These are phyloP conservation scores for Heliamphora pulchella DNA, from an alignment of 179 eudicot species.

Conservation along the genomic window DNA sequence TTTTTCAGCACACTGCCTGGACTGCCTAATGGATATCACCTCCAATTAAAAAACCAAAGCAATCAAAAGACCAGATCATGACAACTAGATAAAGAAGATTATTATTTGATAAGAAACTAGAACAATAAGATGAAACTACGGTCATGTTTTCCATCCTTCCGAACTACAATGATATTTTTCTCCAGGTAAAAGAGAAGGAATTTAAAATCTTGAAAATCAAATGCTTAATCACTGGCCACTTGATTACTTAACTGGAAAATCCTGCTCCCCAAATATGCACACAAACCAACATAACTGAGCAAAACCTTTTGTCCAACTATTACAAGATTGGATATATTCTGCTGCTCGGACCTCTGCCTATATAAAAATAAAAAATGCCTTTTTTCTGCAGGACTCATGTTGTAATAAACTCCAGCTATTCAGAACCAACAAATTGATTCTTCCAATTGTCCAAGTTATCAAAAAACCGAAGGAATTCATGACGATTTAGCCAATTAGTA, in stretches of 20 bases:
- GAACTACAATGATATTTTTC: neutral
- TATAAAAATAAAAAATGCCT: no score
- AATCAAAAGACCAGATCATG: neutral
- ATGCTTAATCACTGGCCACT: neutral
- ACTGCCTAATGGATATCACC: neutral
- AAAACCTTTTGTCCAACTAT: neutral
- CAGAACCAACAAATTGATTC: neutral
- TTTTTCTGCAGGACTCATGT: neutral
- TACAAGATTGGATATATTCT: neutral
- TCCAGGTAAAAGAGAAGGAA: neutral
- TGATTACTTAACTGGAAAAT: neutral
- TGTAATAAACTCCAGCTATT: neutral
- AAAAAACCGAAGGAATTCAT: neutral
- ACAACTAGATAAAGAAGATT: no score
- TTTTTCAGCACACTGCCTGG: conserved; percentile 2
- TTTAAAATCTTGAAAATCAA: neutral
- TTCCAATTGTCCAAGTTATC: neutral
- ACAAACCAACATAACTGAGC: no score
- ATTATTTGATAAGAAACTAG: no score
- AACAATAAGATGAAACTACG: neutral
- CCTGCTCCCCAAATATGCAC: neutral
- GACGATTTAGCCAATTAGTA: neutral
- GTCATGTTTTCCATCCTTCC: neutral
- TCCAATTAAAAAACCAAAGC: neutral
- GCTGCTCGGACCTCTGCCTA: neutral